Conservation (phyloP, 129 eudicot species). For the Calendula officinalis region DNA sequence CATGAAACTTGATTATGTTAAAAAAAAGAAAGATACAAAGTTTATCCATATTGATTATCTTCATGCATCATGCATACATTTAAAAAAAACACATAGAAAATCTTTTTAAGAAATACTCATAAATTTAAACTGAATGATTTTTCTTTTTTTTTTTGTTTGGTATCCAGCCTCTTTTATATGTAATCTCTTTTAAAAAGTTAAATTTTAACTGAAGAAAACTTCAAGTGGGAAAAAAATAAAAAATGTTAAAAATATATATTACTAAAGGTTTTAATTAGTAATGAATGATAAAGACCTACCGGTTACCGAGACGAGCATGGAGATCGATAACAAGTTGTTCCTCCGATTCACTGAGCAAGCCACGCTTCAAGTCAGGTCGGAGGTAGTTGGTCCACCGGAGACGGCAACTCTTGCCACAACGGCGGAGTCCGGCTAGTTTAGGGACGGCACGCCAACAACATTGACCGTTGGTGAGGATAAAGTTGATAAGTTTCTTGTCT, state of each 20-base stretch:
- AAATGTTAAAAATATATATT: neutral
- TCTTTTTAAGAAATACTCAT: too few relatives aligned
- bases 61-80: too few relatives aligned
- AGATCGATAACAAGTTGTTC: slow-evolving; percentile 81
- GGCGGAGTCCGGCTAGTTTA: slow-evolving; percentile 79
- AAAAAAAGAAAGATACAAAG: too few relatives aligned
- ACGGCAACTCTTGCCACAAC: slow-evolving; percentile 92
- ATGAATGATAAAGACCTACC: slow-evolving; percentile 29
- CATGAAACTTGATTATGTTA: too few relatives aligned
- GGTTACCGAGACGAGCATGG: slow-evolving; percentile 85
- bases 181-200: too few relatives aligned
- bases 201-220: too few relatives aligned
- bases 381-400: slow-evolving; percentile 94
- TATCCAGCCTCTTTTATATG: too few relatives aligned
- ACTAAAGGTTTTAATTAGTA: neutral
- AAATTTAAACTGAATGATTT: too few relatives aligned
- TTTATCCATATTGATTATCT: too few relatives aligned
- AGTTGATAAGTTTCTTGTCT: slow-evolving; percentile 75
- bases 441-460: slow-evolving; percentile 98
- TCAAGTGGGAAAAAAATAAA: neutral
- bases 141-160: too few relatives aligned
- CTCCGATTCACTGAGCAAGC: slow-evolving; percentile 68
- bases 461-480: slow-evolving; percentile 76
- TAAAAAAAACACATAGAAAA: too few relatives aligned
- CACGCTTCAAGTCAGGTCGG: slow-evolving; percentile 86